Base-by-base conservation (phyloP, 768 basidiomycete species). In the Trametes elegans region DNA sequence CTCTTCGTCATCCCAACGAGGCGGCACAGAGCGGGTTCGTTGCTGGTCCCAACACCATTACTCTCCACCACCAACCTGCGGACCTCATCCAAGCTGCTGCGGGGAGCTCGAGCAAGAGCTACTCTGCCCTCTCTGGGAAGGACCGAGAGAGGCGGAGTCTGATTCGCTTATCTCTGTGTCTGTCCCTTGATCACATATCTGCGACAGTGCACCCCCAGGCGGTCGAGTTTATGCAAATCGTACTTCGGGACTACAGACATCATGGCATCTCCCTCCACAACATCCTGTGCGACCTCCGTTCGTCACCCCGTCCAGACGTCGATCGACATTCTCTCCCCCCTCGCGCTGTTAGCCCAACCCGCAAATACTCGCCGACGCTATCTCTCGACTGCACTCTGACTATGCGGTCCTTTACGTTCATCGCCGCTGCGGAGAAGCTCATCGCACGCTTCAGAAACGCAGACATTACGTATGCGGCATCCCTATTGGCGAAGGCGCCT, bases 381-480 rank as follows among this genome's bases (percentile, higher is more conserved):
- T 50, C 72, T 39, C 34, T 64, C 7, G 76, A 83, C 46, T 38
- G 79, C 11, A 67, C 76, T 5, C 64, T 79, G 6, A 70, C 70
- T 31, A 60, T 85, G 43, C 73, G 70, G 7, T 72, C 66, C 7
- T 59, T 87, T 38, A 75, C 74, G 24, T 63, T 88, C n/a, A 79
- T 78, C 50, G 87, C 87, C 7, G 83, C 80, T 5, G 87, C 88
- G 7, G 85, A 86, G 63, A 89, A 84, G 62, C 73, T 91, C 26
- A 73, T 81, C 16, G 78, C 88, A 50, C 88, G 87, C 48, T 76
- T 85, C 50, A 79, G 78, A 14, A 63, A 80, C 23, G 69, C 74
- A 3, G 68, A 67, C 11, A 55, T 79, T 9, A 75, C 73, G 48
- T 64, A 71, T 35, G 66, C 69, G 9, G 75, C 76, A 5, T 74